Percentiles rank a stretch among this genome's conserved stretches.
Evolutionary conservation across 305 asterid species (phyloP).

Genomic region (Solanum hybrid): DNA sequence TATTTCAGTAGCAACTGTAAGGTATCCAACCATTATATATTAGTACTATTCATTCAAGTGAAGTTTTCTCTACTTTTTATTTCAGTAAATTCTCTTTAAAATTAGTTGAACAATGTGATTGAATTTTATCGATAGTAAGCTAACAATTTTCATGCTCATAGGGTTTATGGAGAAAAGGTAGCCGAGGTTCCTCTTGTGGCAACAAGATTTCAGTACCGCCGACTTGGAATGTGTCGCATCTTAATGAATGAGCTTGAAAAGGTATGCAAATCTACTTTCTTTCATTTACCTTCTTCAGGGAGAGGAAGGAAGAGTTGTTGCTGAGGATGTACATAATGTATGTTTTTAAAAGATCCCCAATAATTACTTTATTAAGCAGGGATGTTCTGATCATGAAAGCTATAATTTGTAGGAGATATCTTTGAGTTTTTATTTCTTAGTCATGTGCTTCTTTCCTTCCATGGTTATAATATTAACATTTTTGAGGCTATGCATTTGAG

Average conservation of each 20-base stretch:
- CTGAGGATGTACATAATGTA: neutral
- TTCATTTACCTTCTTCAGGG: neutral
- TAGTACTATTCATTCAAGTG: neutral
- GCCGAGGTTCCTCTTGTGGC: slow-evolving; percentile 94
- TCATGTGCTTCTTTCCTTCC: neutral
- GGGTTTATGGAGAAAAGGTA: slow-evolving; percentile 74
- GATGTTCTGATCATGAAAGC: neutral
- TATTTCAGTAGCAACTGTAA: slow-evolving; percentile 64
- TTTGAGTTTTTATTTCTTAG: neutral
- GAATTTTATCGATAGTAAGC: neutral
- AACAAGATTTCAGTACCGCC: slow-evolving; percentile 82
- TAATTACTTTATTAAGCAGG: neutral
- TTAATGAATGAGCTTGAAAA: slow-evolving; percentile 89
- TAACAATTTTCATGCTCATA: slow-evolving; percentile 7
- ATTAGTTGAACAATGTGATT: neutral
- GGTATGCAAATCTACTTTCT: slow-evolving; percentile 25
- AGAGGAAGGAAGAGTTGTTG: neutral
- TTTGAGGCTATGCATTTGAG: neutral
- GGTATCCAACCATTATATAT: slow-evolving; percentile 33
- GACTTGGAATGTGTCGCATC: slow-evolving; percentile 89
- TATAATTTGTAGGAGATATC: neutral
- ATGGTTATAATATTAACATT: neutral
- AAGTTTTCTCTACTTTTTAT: neutral
- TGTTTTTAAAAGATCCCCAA: neutral
- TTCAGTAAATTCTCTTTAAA: neutral